phyloP scores from a whole-genome alignment of 1,284 basidiomycete species.

The Rhodofomes roseus region DNA sequence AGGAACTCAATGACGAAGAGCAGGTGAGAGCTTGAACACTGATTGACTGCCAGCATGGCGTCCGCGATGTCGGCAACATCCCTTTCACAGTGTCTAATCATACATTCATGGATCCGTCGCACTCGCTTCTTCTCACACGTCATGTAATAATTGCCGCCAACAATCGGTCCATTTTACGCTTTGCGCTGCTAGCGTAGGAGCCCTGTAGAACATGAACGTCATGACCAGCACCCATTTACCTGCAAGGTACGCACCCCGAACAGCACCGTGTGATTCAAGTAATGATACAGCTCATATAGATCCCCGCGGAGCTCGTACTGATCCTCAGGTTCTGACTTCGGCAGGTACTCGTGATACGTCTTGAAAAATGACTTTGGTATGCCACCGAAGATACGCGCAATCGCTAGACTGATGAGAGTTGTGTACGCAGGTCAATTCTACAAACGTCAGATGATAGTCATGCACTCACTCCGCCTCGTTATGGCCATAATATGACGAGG shows the following conservation, averaged over 20 bases:
- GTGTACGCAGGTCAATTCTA: background rate
- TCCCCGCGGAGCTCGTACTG: conserved; percentile 70
- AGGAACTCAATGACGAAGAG: too few species aligned
- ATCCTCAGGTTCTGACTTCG: conserved; percentile 64
- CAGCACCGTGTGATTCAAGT: conserved; percentile 77
- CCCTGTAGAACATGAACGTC: conserved; percentile 35
- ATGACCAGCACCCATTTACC: background rate
- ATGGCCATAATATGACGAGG: conserved; percentile 81
- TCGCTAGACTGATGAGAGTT: conserved; percentile 56
- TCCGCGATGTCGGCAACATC: too few species aligned
- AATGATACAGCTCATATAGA: conserved; percentile 85
- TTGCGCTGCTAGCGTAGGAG: conserved; percentile 52
- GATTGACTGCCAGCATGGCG: too few species aligned
- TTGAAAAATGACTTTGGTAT: conserved; percentile 69
- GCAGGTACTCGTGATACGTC: conserved; percentile 68
- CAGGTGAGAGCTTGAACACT: too few species aligned
- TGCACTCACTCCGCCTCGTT: conserved; percentile 82
- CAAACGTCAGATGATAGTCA: background rate
- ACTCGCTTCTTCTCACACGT: too few species aligned
- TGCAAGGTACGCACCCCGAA: conserved; percentile 56
- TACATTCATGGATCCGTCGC: too few species aligned
- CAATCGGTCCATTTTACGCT: conserved; percentile 51
- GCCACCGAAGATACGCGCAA: conserved; percentile 83
- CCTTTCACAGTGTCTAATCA: too few species aligned
- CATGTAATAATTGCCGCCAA: conserved; percentile 31